Conservation (phyloP, 78 protist genomes). For the Dictyostelium capitatum region DNA sequence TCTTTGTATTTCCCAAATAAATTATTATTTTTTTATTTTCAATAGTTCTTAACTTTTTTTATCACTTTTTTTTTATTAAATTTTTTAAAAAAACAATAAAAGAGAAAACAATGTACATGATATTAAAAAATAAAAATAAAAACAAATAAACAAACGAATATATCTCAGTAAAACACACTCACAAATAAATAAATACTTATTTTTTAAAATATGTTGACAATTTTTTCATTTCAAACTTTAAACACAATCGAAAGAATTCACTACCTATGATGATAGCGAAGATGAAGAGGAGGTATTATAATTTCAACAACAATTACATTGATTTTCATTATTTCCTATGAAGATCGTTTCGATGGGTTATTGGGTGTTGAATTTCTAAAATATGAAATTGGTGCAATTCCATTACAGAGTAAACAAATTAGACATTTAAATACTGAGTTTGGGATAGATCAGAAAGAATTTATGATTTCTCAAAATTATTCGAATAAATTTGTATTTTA, state of each 20-base stretch:
- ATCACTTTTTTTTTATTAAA: neutral
- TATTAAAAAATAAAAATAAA: too few species aligned
- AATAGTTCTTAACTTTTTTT: too few species aligned
- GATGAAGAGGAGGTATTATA: neutral
- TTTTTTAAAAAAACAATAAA: too few species aligned
- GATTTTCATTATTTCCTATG: conserved; percentile 25
- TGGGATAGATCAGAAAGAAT: neutral
- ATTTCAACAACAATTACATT: neutral
- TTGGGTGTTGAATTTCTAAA: neutral
- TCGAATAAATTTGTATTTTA: too few species aligned
- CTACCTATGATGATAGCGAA: neutral
- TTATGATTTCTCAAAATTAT: neutral
- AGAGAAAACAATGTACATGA: too few species aligned
- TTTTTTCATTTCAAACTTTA: neutral
- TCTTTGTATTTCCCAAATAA: too few species aligned
- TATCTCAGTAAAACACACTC: neutral
- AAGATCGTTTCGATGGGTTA: conserved; percentile 45
- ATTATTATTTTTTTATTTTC: too few species aligned
- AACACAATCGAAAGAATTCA: neutral
- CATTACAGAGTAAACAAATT: neutral
- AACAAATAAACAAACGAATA: neutral
- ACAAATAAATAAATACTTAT: neutral
- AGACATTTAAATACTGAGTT: neutral
- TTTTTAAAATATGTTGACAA: neutral
- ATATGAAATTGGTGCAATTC: conserved; percentile 4